Conservation (phyloP, 1,139 yeast species). For the Groenewaldozyma sp. region DNA sequence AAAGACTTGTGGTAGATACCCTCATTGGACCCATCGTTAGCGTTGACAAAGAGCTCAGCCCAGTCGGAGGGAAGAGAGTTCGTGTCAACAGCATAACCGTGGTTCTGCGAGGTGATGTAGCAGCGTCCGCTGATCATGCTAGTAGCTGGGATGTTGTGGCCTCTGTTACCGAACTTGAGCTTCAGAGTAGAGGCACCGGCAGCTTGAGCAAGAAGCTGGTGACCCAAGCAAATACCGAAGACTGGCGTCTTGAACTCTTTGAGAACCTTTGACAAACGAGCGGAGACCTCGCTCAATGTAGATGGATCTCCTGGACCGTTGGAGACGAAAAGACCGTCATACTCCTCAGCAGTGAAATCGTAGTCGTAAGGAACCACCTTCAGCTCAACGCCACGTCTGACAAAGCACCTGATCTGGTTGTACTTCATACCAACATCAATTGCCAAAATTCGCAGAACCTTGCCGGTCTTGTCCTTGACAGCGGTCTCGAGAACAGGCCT, state of each 20-base stretch:
- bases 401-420: slow-evolving; percentile 96
- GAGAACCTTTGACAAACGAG: slow-evolving; percentile 48
- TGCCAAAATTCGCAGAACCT: slow-evolving; percentile 72
- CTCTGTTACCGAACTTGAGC: slow-evolving; percentile 98
- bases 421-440: slow-evolving; percentile 97
- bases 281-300: slow-evolving; percentile 59
- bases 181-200: slow-evolving; percentile 88
- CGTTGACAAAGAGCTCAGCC: slow-evolving; percentile 91
- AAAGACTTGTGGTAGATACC: slow-evolving; percentile 87
- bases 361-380: slow-evolving; percentile 95
- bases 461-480: slow-evolving; percentile 58
- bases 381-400: slow-evolving; percentile 91
- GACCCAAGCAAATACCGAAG: slow-evolving; percentile 98
- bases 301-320: slow-evolving; percentile 99
- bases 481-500: slow-evolving; percentile 48
- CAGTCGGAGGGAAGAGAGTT: slow-evolving; percentile 63
- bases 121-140: slow-evolving; percentile 90
- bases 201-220: slow-evolving; percentile 93
- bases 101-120: slow-evolving; percentile 98
- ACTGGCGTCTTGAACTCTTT: slow-evolving; percentile 50
- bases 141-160: slow-evolving; percentile 98
- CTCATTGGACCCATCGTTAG: slow-evolving; percentile 96
- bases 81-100: slow-evolving; percentile 95
- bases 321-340: slow-evolving; percentile 91
- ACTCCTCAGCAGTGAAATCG: slow-evolving; percentile 63